Conservation (phyloP, 2,329 filamentous ascomycete species). For the Tolypocladium guangdongense region DNA sequence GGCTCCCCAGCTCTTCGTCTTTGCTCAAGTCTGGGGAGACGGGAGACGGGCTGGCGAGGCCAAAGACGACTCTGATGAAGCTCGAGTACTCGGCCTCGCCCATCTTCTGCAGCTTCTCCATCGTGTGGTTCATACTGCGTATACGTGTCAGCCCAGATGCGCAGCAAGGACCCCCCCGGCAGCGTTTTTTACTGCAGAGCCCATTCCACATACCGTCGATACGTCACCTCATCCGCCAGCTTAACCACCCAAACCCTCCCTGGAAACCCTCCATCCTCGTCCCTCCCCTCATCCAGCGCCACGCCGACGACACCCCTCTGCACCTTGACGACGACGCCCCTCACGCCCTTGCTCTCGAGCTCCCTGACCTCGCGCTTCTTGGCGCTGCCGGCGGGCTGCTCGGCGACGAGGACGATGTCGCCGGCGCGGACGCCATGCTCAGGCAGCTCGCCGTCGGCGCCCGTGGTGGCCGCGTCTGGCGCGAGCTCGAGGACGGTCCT, state of each 20-base stretch:
- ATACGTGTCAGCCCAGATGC: background rate
- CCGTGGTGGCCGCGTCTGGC: slow-evolving; percentile 54
- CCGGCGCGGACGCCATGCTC: slow-evolving; percentile 68
- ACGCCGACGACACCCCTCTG: slow-evolving; percentile 49
- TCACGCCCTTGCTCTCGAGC: slow-evolving; percentile 54
- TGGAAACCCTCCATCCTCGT: slow-evolving; percentile 26
- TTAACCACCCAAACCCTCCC: slow-evolving; percentile 54
- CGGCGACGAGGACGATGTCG: slow-evolving; percentile 66
- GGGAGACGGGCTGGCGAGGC: slow-evolving; percentile 40
- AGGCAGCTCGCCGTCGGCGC: slow-evolving; percentile 42
- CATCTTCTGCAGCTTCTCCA: slow-evolving; percentile 50
- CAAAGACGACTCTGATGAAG: slow-evolving; percentile 54
- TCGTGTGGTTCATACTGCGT: slow-evolving; percentile 49
- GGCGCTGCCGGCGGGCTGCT: slow-evolving; percentile 62
- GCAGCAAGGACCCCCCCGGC: background rate
- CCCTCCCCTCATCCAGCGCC: slow-evolving; percentile 56
- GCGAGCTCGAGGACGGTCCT: slow-evolving; percentile 75
- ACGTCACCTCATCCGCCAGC: slow-evolving; percentile 58
- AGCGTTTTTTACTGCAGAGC: background rate
- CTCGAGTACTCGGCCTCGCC: slow-evolving; percentile 43
- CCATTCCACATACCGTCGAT: slow-evolving; percentile 32
- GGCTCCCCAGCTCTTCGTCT: slow-evolving; percentile 31
- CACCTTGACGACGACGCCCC: slow-evolving; percentile 61
- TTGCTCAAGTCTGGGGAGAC: slow-evolving; percentile 28
- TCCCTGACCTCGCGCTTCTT: slow-evolving; percentile 64